Base-by-base conservation (phyloP, 106 monocot genomes). In the Hemerocallis citrina region DNA sequence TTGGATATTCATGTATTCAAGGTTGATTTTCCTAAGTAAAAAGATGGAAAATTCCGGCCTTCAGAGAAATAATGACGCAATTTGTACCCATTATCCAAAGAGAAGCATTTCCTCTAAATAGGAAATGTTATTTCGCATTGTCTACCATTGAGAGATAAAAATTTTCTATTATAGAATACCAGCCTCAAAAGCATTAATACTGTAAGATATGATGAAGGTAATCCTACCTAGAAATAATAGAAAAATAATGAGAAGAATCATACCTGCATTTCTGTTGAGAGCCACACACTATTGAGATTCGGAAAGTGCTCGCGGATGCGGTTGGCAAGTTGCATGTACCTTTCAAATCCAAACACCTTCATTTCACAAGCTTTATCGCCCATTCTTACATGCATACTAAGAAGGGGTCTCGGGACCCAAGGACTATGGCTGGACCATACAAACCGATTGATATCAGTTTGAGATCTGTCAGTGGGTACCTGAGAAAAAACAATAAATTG, bases 311-410 rank as follows among this genome's bases (percentile, higher is more conserved):
- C 29, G 5, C 84, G 76, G 22, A 92, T 78, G 20, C 67, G 80
- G 4, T 58, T 45, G 1, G 92, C 86, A n/a, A 92, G 75, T 29
- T 65, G 57, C 80, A 92, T 92, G 68, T 92, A 92, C 7, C 57
- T 74, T 36, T 84, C 73, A 42, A 92, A 92, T 15, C 70, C 81
- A 33, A 92, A 80, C 10, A 92, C 75, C 52, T 81, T 78, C 92
- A 92, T 92, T 61, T 92, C 92, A 47, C 83, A 77, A 33, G 92
- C 83, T 72, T 92, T 92, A 60, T 92, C 92, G 39, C 92, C 92
- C 86, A 92, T 92, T 45, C 92, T 77, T 1, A 87, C 92, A 64
- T 92, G 92, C 75, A 87, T 76, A 68, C 92, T 92, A 34, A 92
- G 63, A 27, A 92, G 64, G 16, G 92, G 92, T 60, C 80, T 72